Evolutionary conservation across 495 filamentous ascomycete genomes (phyloP), one percentile per base, ranked within the genome.

Genomic region (Xylaria bambusicola): DNA sequence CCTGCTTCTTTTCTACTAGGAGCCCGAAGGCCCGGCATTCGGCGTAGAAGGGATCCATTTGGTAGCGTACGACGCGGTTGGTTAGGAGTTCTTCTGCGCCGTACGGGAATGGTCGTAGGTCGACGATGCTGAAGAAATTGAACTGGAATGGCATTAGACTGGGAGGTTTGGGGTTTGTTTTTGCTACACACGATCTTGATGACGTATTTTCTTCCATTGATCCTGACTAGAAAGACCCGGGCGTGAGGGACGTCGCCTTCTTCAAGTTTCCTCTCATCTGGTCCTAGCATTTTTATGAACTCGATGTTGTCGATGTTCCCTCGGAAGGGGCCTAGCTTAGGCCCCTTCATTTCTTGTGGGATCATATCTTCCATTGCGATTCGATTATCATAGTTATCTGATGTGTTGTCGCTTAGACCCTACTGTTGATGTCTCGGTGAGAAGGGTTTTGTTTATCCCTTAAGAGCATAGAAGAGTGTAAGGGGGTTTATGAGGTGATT

Each of bases 1-100:
- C 24, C 12, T 27, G 41, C 18, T 26, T 31, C 5, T 52, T 44
- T n/a, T 38, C 36, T 6, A 41, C 41, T 1, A 54, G 27, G 1
- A 24, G 52, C 20, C 52, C 52, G 20, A 54, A 54, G 10, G 52
- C 52, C 3, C 52, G 52, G 20, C 52, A 54, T n/a, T 54, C 52
- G 52, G 52, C 29, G 13, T 42, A 42, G 35, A 54, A 54, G 13
- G 49, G 49, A 17, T 41, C 36, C 21, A 54, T 15, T n/a, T 47
- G 45, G 1, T 29, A 3, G 3, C 45, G 45, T 26, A 47, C 23
- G 6, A 47, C 23, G 2, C 4, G 26, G 13, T 47, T 24, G 1
- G 26, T n/a, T 15, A 47, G 1, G 0, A 47, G 7, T 15, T 47
- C 23, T 3, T 47, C 45, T 29, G 26, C 29, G 3, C 23, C 24